A percentile compares a stretch with the other conserved stretches of the same genome.
phyloP scores from a whole-genome alignment of 2,329 filamentous ascomycete species.

The Hirsutella thompsonii region DNA sequence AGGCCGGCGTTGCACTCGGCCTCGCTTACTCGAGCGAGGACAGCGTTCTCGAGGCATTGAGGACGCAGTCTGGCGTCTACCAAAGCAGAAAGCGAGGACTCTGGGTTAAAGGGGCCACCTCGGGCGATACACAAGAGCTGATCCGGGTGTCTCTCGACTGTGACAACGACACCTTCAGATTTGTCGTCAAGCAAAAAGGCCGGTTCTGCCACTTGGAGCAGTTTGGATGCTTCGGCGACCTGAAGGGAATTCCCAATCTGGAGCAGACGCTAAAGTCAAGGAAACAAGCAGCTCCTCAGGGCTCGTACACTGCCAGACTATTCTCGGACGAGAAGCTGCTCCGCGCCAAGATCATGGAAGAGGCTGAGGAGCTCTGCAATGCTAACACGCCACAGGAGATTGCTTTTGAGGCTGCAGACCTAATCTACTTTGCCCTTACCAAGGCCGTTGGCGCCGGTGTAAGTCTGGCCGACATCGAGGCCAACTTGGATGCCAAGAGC shows the following conservation, averaged over 20 bases:
- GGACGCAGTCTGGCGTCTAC: constrained; percentile 72
- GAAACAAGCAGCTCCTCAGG: constrained; percentile 69
- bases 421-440: constrained; percentile 91
- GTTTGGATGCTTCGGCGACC: constrained; percentile 81
- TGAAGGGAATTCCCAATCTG: constrained; percentile 67
- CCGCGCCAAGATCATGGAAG: constrained; percentile 95
- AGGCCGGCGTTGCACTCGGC: constrained; percentile 71
- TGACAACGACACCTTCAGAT: constrained; percentile 84
- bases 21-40: constrained; percentile 90
- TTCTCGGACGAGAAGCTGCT: constrained; percentile 87
- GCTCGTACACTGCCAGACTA: constrained; percentile 85
- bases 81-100: constrained; percentile 90
- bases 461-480: constrained; percentile 77
- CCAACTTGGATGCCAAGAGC: constrained; percentile 85
- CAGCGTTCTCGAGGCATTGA: constrained; percentile 76
- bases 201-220: constrained; percentile 91
- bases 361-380: constrained; percentile 88
- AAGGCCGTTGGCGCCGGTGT: constrained; percentile 81
- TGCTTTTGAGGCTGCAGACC: constrained; percentile 86
- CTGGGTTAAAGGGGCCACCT: constrained; percentile 94
- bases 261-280: constrained; percentile 77
- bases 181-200: constrained; percentile 81
- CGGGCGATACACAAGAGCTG: constrained; percentile 85
- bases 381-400: constrained; percentile 72
- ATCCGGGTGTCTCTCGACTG: constrained; percentile 79